phyloP scores from a whole-genome alignment of 2,329 filamentous ascomycete genomes.

The Aureobasidium subglaciale region DNA sequence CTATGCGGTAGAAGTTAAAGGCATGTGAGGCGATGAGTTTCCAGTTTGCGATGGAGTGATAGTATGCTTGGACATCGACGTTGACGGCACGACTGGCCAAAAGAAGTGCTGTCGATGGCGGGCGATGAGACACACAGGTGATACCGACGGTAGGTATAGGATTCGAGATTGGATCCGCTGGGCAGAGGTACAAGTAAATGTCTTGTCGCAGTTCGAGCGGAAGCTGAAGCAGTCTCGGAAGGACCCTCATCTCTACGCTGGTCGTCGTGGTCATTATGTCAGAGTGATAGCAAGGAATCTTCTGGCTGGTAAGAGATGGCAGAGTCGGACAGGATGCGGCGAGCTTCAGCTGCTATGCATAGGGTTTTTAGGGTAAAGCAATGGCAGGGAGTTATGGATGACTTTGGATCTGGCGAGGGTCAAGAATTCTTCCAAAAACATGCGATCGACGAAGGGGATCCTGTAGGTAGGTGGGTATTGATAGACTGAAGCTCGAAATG shows the following conservation, averaged over 20 bases:
- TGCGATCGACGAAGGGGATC: background rate
- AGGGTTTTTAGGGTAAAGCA: too few species aligned
- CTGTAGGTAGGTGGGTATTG: background rate
- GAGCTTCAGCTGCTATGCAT: background rate
- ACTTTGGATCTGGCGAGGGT: background rate
- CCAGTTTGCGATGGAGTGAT: slow-evolving; percentile 26
- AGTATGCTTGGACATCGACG: slow-evolving; percentile 26
- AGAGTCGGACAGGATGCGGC: background rate
- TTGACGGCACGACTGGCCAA: slow-evolving; percentile 24
- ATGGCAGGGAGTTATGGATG: too few species aligned
- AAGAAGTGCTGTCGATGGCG: slow-evolving; percentile 22
- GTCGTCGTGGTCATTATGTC: background rate
- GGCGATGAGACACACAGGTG: slow-evolving; percentile 27
- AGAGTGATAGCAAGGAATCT: too few species aligned
- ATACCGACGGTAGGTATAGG: slow-evolving; percentile 26
- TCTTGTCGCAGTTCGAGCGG: slow-evolving; percentile 38
- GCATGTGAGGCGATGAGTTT: slow-evolving; percentile 30
- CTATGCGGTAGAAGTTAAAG: slow-evolving; percentile 32
- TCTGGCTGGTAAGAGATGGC: too few species aligned
- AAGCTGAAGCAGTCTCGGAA: slow-evolving; percentile 26
- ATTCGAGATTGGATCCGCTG: slow-evolving; percentile 21
- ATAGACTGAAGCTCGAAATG: too few species aligned
- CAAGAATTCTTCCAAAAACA: slow-evolving; percentile 2
- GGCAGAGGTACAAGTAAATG: slow-evolving; percentile 35
- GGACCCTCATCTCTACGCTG: background rate